These are phyloP conservation scores for Dioszegia aurantiaca DNA, from an alignment of 768 basidiomycete species.

Conservation along the genomic window DNA sequence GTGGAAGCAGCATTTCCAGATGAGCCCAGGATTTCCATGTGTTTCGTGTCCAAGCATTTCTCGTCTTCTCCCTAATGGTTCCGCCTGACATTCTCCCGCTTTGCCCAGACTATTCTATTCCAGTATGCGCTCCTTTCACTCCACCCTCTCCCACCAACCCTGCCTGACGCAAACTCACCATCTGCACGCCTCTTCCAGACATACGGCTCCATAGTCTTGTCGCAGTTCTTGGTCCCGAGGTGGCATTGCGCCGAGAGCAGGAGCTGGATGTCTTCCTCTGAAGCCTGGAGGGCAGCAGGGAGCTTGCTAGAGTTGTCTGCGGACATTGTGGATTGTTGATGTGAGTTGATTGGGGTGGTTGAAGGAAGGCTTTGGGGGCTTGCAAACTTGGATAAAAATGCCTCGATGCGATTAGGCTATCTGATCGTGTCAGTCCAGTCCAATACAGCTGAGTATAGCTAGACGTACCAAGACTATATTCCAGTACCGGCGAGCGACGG, in stretches of 20 bases:
- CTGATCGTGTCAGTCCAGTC: neutral
- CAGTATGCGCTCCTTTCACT: too few relatives aligned
- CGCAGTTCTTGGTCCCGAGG: constrained; percentile 98
- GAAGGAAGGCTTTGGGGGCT: constrained; percentile 28
- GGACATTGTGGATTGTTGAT: constrained; percentile 40
- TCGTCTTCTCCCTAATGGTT: too few relatives aligned
- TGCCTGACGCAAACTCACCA: constrained; percentile 60
- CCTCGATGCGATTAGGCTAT: constrained; percentile 24
- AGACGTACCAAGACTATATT: neutral
- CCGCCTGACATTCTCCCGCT: too few relatives aligned
- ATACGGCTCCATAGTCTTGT: constrained; percentile 98
- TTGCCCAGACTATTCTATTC: too few relatives aligned
- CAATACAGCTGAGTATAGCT: neutral
- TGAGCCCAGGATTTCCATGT: too few relatives aligned
- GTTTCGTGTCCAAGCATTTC: too few relatives aligned
- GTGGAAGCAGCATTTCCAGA: too few relatives aligned
- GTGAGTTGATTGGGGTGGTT: constrained; percentile 7
- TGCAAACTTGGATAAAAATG: constrained; percentile 43
- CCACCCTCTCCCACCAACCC: neutral
- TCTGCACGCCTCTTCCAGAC: constrained; percentile 95
- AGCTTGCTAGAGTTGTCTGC: constrained; percentile 67
- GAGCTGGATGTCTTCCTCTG: constrained; percentile 95
- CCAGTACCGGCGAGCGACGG: constrained; percentile 30
- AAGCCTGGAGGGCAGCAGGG: constrained; percentile 85
- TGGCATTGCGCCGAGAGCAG: constrained; percentile 93